phyloP scores from a whole-genome alignment of 257 asterid species.

The Scutellaria barbata region DNA sequence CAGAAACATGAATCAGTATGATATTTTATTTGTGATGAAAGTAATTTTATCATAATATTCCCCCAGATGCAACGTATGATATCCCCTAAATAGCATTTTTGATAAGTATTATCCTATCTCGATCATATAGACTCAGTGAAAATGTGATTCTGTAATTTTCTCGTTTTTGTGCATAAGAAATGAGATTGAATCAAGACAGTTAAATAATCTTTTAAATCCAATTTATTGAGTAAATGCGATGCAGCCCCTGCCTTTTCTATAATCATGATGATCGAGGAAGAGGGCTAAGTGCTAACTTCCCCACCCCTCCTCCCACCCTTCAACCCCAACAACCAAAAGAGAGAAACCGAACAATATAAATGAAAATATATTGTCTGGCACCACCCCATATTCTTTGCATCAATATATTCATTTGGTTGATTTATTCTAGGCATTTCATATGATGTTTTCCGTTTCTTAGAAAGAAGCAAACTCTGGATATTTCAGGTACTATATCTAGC shows the following conservation, averaged over 20 bases:
- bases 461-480: neutral
- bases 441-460: neutral
- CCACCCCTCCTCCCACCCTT: too few relatives aligned
- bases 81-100: neutral
- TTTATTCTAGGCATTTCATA: neutral
- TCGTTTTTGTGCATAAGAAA: neutral
- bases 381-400: neutral
- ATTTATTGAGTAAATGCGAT: neutral
- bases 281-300: too few relatives aligned
- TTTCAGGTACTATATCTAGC: slow-evolving; percentile 84
- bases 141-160: neutral
- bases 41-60: neutral
- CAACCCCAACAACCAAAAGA: too few relatives aligned
- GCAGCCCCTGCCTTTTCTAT: neutral
- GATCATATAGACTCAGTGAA: neutral
- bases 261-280: neutral
- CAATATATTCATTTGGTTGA: neutral
- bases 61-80: neutral
- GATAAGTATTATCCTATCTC: neutral
- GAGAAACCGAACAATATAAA: too few relatives aligned
- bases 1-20: neutral
- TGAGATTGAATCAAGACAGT: slow-evolving; percentile 9
- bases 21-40: neutral
- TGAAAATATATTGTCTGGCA: too few relatives aligned
- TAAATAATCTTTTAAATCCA: neutral